These are phyloP conservation scores for Oryza meridionalis DNA, from an alignment of 176 grass and related monocot genomes.

Conservation along the genomic window DNA sequence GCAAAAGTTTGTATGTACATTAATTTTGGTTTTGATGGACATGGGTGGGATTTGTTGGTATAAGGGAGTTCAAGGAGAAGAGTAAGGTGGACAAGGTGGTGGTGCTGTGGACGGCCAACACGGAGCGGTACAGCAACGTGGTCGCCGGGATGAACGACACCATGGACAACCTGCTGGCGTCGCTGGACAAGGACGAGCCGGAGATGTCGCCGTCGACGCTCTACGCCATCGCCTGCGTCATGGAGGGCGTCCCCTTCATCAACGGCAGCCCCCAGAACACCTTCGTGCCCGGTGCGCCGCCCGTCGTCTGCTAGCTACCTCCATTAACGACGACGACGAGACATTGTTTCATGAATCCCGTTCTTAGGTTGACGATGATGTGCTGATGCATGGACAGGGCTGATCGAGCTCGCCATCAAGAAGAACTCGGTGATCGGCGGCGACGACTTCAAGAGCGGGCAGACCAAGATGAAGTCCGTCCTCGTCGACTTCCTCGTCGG, in stretches of 20 bases:
- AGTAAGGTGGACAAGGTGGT: constrained; percentile 68
- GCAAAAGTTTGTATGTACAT: not conserved
- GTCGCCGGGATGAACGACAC: constrained; percentile 68
- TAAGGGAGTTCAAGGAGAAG: constrained; percentile 76
- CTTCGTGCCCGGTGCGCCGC: constrained; percentile 63
- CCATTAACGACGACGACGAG: not conserved
- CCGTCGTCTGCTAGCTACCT: not conserved
- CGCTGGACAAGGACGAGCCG: constrained; percentile 57
- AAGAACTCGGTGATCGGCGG: constrained; percentile 72
- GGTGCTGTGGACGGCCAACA: constrained; percentile 79
- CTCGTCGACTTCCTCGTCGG: constrained; percentile 80
- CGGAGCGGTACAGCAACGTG: constrained; percentile 68
- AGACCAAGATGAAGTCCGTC: constrained; percentile 91
- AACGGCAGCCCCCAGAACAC: constrained; percentile 84
- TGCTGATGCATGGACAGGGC: constrained; percentile 42
- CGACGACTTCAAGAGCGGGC: constrained; percentile 88
- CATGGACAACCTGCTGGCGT: constrained; percentile 61
- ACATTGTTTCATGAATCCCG: not conserved
- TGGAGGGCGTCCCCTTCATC: constrained; percentile 70
- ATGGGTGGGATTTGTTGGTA: not conserved
- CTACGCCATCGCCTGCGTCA: constrained; percentile 62
- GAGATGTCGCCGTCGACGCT: constrained; percentile 79
- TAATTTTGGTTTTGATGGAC: not conserved
- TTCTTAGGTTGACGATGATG: not conserved
- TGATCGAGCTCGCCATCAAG: constrained; percentile 78